A percentile compares a stretch with the other conserved stretches of the same genome.
Evolutionary conservation across 305 asterid genomes (phyloP).

Genomic region (Solanum hybrid): DNA sequence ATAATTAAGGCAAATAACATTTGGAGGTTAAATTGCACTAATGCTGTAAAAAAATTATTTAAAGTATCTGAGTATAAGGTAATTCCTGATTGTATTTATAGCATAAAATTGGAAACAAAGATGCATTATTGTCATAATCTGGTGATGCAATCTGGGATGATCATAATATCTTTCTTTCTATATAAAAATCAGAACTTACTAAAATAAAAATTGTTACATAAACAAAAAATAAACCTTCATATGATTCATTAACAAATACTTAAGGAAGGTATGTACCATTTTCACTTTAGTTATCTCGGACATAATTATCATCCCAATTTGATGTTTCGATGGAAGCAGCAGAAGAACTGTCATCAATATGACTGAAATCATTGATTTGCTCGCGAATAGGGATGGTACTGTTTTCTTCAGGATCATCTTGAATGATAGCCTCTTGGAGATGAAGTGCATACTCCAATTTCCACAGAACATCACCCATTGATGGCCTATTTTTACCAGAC

Average conservation of each 20-base stretch:
- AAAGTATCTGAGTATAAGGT: too few species aligned
- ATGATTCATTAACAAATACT: neutral
- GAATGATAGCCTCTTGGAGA: conserved; percentile 12
- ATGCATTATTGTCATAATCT: too few species aligned
- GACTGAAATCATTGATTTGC: neutral
- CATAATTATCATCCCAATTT: neutral
- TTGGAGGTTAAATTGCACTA: too few species aligned
- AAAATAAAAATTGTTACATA: neutral
- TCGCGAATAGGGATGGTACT: neutral
- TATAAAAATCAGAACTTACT: neutral
- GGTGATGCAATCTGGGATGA: too few species aligned
- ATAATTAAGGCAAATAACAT: too few species aligned
- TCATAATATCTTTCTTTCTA: neutral
- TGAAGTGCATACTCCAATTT: conserved; percentile 51
- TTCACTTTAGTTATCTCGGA: neutral
- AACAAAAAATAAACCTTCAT: neutral
- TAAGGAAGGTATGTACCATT: neutral
- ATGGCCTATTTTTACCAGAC: conserved; percentile 43
- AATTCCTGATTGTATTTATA: too few species aligned
- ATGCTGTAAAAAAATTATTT: too few species aligned
- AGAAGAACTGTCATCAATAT: neutral
- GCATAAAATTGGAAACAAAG: too few species aligned
- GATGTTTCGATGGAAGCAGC: neutral
- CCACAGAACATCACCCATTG: conserved; percentile 55
- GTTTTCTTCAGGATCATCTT: neutral